Evolutionary conservation across 257 asterid genomes (phyloP), one percentile per base, ranked within the genome.

Genomic region (Fraxinus cuspidata): DNA sequence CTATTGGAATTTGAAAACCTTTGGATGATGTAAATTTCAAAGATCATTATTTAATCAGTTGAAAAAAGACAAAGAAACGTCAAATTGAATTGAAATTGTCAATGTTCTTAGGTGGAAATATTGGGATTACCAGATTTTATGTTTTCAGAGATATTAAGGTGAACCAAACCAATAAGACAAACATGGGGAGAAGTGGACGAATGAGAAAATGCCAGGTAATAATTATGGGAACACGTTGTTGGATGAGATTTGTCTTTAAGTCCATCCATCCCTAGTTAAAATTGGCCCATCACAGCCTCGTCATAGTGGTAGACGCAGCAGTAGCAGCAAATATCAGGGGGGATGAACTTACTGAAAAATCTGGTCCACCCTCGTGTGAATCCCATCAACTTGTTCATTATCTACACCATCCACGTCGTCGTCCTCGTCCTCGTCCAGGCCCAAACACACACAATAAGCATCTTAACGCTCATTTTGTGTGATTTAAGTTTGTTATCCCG

Each of bases 351-450:
- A 65, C 64, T 63, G 31, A 56, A 64, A 77, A 77, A 44, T 53
- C 69, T 70, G 91, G 89, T 89, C 92, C 90, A 86, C 89, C 72
- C 74, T 90, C 90, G 83, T 86, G 92, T 90, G 90, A 88, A 86
- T 81, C 86, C 84, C 86, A 76, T 82, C 89, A 82, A 83, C 87
- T 85, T 86, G 80, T 74, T 79, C 82, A 66, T 83, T 77, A 71
- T 72, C 72, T 63, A 31, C 15, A 19, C 40, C 13, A 23, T 27
- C 42, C 10, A 64, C 64, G 58, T 70, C 29, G 31, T 2, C 13
- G 4, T 11, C 4, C 4, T 11, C 47, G 12, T 9, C 47, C 15
- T 9, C 18, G 3, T 2, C 16, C 51, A 42, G 0, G 18, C 3
- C 47, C 47, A 40, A 40, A 40, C 1, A 42, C 51, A 12, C 51